Evolutionary conservation across 805 yeast species (phyloP).

Genomic region (Crinitomyces ghanaensis): DNA sequence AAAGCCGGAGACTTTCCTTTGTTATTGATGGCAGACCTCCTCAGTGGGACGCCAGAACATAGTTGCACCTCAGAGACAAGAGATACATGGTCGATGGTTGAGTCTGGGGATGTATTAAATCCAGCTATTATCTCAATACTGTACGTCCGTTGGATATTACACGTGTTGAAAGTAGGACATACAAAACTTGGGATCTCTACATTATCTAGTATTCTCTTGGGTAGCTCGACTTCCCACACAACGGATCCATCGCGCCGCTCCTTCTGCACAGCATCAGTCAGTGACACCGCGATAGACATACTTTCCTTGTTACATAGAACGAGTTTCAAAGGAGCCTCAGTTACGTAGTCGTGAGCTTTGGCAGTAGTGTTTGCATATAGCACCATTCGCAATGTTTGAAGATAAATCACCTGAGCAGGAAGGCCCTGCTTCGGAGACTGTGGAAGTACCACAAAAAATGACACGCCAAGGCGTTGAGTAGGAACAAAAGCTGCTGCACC

Average conservation of each 20-base stretch:
- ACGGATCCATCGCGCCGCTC: slow-evolving; percentile 4
- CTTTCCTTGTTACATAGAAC: slow-evolving; percentile 17
- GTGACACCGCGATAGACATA: slow-evolving; percentile 10
- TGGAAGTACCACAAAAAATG: slow-evolving; percentile 13
- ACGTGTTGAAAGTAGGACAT: slow-evolving; percentile 44
- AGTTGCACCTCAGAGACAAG: no score
- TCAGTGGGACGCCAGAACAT: slow-evolving; percentile 12
- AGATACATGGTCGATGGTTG: slow-evolving; percentile 11
- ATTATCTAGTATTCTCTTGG: slow-evolving; percentile 24
- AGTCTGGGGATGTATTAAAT: slow-evolving; percentile 11
- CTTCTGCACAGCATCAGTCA: slow-evolving; percentile 8
- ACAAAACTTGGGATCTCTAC: slow-evolving; percentile 37
- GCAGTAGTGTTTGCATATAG: slow-evolving; percentile 22
- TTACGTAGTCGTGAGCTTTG: slow-evolving; percentile 20
- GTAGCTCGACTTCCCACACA: slow-evolving; percentile 12
- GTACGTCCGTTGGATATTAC: slow-evolving; percentile 43
- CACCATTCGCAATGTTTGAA: slow-evolving; percentile 31
- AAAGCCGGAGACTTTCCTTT: neutral
- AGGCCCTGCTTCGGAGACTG: slow-evolving; percentile 8
- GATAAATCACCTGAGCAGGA: slow-evolving; percentile 21
- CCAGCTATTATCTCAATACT: slow-evolving; percentile 27
- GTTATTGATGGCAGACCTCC: neutral
- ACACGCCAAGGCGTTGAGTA: slow-evolving; percentile 22
- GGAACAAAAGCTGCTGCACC: slow-evolving; percentile 40
- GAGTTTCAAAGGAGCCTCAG: slow-evolving; percentile 12